Conservation (phyloP, 2,329 filamentous ascomycete genomes). For the Aspergillus sp. region DNA sequence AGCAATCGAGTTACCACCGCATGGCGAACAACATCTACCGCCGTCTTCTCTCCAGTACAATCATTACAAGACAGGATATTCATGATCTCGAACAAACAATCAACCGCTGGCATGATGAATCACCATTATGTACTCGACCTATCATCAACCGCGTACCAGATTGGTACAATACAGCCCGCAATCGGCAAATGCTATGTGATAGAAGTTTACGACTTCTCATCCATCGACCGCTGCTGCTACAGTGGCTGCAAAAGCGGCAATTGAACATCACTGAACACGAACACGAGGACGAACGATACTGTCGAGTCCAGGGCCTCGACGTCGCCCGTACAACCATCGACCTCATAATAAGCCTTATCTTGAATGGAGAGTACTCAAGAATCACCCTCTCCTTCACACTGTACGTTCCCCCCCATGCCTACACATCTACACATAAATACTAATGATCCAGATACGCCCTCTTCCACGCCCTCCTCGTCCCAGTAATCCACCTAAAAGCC, state of each 20-base stretch:
- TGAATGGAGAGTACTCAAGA: too few relatives aligned
- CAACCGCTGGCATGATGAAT: not conserved
- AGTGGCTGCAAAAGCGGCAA: not conserved
- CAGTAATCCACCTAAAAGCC: too few relatives aligned
- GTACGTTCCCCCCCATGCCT: too few relatives aligned
- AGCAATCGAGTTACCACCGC: not conserved
- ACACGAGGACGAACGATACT: not conserved
- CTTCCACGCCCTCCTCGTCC: too few relatives aligned
- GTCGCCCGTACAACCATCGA: too few relatives aligned
- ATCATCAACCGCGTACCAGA: not conserved
- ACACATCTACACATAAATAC: too few relatives aligned
- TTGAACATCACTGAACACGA: not conserved
- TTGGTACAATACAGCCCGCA: not conserved
- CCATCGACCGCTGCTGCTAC: not conserved
- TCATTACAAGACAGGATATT: not conserved
- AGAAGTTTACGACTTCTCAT: not conserved
- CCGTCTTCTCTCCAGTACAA: not conserved
- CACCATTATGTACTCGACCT: not conserved
- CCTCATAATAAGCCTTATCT: too few relatives aligned
- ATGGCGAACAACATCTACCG: not conserved
- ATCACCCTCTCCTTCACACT: too few relatives aligned
- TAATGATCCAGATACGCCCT: too few relatives aligned
- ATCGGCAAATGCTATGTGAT: not conserved
- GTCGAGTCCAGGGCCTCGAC: too few relatives aligned
- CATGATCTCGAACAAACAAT: not conserved